Conservation (phyloP, 2,329 filamentous ascomycete species). For the Scedosporium boydii region DNA sequence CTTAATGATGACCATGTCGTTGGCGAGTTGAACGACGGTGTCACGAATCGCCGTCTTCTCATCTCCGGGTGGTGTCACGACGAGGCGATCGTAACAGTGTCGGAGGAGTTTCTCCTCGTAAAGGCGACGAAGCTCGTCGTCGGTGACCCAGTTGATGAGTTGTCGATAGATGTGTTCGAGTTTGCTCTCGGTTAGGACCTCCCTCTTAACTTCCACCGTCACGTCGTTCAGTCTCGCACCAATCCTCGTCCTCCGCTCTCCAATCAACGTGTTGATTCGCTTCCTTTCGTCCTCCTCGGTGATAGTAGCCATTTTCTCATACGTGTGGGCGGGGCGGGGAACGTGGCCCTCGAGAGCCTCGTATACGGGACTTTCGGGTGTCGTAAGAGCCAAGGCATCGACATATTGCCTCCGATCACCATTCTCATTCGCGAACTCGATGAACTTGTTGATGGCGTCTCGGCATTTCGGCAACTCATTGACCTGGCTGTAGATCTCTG, state of each 20-base stretch:
- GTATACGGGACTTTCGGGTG: constrained; percentile 77
- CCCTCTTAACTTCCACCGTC: constrained; percentile 75
- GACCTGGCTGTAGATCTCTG: constrained; percentile 60
- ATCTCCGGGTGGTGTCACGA: constrained; percentile 52
- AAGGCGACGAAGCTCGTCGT: constrained; percentile 72
- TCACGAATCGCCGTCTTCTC: constrained; percentile 62
- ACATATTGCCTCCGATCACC: constrained; percentile 68
- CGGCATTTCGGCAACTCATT: constrained; percentile 56
- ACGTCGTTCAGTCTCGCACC: constrained; percentile 79
- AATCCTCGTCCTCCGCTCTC: constrained; percentile 76
- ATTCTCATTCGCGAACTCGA: constrained; percentile 61
- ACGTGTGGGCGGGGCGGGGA: constrained; percentile 69
- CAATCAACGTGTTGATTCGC: constrained; percentile 81
- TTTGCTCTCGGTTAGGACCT: constrained; percentile 66
- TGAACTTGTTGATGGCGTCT: constrained; percentile 69
- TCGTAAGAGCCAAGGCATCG: constrained; percentile 62
- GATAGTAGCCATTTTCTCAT: constrained; percentile 73
- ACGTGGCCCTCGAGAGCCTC: constrained; percentile 73
- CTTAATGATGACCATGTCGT: constrained; percentile 93
- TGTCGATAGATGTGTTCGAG: constrained; percentile 74
- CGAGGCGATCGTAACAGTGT: constrained; percentile 68
- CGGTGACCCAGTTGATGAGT: constrained; percentile 80
- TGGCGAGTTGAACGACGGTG: constrained; percentile 66
- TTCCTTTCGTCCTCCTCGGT: constrained; percentile 80
- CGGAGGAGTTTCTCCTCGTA: constrained; percentile 88